phyloP scores from a whole-genome alignment of 345 rosid species.

The Populus tremula region DNA sequence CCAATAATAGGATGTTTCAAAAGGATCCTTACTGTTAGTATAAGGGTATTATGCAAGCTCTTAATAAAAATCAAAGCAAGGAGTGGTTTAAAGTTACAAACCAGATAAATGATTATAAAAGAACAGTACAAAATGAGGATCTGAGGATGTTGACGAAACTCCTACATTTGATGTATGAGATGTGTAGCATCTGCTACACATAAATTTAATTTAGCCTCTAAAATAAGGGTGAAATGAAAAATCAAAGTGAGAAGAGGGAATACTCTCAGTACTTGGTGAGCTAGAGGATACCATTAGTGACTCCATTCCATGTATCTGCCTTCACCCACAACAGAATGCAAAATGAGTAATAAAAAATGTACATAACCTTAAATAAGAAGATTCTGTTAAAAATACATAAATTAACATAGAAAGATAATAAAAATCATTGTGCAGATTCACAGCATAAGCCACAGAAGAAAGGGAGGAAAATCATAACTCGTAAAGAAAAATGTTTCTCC shows the following conservation, averaged over 20 bases:
- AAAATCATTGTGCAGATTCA: neutral
- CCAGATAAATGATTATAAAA: neutral
- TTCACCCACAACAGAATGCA: slow-evolving; percentile 49
- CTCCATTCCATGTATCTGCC: slow-evolving; percentile 67
- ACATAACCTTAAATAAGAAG: neutral
- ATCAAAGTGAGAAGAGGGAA: slow-evolving; percentile 16
- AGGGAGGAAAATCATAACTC: neutral
- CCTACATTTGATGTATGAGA: neutral
- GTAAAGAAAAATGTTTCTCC: neutral
- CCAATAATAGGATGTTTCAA: neutral
- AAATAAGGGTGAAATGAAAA: slow-evolving; percentile 4
- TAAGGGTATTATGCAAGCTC: neutral
- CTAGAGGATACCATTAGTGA: slow-evolving; percentile 25
- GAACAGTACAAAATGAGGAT: neutral
- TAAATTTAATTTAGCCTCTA: neutral
- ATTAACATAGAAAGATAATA: neutral
- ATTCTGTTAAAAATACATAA: neutral
- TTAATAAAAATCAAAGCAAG: neutral
- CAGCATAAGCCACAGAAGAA: neutral
- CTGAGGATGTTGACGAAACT: neutral
- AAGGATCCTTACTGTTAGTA: neutral
- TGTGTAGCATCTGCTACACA: neutral
- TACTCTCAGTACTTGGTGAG: slow-evolving; percentile 42
- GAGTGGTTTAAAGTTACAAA: neutral
- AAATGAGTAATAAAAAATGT: slow-evolving; percentile 26